phyloP scores from a whole-genome alignment of 2,329 filamentous ascomycete species.

The Cladophialophora chaetospira region DNA sequence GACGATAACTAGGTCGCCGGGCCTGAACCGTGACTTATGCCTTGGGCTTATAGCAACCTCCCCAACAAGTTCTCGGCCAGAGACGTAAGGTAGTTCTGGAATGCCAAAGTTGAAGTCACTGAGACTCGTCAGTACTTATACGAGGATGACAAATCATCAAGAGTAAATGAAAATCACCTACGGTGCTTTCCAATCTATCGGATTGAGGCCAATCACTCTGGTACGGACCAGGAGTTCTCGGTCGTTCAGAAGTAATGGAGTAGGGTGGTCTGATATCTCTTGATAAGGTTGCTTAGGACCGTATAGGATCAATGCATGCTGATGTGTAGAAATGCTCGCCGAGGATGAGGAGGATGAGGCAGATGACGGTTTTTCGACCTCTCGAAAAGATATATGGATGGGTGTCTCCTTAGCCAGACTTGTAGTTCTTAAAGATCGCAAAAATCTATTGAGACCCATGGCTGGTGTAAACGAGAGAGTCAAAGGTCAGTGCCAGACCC shows the following conservation, averaged over 20 bases:
- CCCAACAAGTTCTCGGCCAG: slow-evolving; percentile 70
- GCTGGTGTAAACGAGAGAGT: neutral
- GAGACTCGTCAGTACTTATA: slow-evolving; percentile 30
- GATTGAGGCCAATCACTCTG: slow-evolving; percentile 66
- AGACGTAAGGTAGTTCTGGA: slow-evolving; percentile 67
- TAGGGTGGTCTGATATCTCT: slow-evolving; percentile 17
- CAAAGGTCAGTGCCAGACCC: neutral
- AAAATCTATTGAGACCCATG: slow-evolving; percentile 19
- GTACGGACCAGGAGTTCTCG: slow-evolving; percentile 28
- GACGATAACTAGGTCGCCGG: slow-evolving; percentile 60
- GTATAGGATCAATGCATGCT: slow-evolving; percentile 18
- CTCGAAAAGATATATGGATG: neutral
- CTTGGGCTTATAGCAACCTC: slow-evolving; percentile 56
- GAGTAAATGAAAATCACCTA: slow-evolving; percentile 7
- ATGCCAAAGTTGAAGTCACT: slow-evolving; percentile 73
- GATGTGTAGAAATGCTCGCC: slow-evolving; percentile 11
- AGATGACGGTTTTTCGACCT: slow-evolving; percentile 16
- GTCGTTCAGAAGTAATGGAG: slow-evolving; percentile 8
- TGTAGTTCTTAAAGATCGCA: slow-evolving; percentile 3
- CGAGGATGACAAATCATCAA: neutral
- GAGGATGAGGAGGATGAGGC: slow-evolving; percentile 4
- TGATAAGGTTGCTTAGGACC: slow-evolving; percentile 19
- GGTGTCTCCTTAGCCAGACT: slow-evolving; percentile 6
- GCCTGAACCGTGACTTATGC: slow-evolving; percentile 52
- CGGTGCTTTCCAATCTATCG: slow-evolving; percentile 69